Conservation (phyloP, 768 basidiomycete species). For the Agaricus sinodeliciosus region DNA sequence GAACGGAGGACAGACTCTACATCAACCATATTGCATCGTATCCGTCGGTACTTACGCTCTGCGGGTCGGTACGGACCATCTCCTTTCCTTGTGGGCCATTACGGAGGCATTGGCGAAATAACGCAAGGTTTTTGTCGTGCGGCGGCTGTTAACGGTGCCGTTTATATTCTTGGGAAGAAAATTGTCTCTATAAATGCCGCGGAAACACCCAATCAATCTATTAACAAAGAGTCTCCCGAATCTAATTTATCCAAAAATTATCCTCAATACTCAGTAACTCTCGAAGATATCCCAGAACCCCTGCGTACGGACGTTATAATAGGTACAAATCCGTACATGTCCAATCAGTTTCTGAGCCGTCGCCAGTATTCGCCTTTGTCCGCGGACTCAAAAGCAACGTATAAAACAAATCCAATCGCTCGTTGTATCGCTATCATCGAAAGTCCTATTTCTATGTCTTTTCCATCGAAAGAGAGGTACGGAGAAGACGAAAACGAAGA, state of each 20-base stretch:
- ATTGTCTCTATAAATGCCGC: conserved; percentile 25
- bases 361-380: conserved; percentile 11
- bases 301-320: conserved; percentile 51
- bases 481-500: background rate
- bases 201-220: background rate
- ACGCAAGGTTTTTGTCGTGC: conserved; percentile 88
- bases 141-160: conserved; percentile 72
- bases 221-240: background rate
- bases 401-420: conserved; percentile 15
- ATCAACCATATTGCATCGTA: conserved; percentile 56
- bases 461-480: conserved; percentile 1
- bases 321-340: conserved; percentile 27
- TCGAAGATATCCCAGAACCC: conserved; percentile 57
- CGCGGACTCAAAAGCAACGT: conserved; percentile 7
- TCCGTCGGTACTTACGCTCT: conserved; percentile 70
- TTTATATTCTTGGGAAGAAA: conserved; percentile 63
- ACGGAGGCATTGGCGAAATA: conserved; percentile 89
- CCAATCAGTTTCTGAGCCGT: conserved; percentile 18
- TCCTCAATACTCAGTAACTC: conserved; percentile 33
- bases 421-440: conserved; percentile 33
- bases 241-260: conserved; percentile 9
- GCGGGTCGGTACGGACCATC: conserved; percentile 75
- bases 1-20: conserved; percentile 48
- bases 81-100: conserved; percentile 91
- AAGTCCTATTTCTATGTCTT: conserved; percentile 25